phyloP scores from a whole-genome alignment of 257 asterid species.

The Ilex aquifolium region DNA sequence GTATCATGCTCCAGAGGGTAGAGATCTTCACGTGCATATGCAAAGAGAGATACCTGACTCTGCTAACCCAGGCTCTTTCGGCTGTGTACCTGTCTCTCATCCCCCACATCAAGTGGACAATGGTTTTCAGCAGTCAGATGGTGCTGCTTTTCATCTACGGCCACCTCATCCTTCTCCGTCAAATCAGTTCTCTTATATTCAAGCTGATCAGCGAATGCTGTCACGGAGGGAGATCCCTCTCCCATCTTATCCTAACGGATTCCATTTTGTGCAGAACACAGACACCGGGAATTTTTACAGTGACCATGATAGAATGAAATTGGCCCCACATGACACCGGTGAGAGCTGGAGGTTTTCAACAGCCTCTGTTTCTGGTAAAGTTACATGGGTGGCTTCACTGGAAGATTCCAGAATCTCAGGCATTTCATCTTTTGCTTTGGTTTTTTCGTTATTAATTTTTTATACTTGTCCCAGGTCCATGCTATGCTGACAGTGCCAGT shows the following conservation, averaged over 20 bases:
- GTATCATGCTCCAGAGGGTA: slow-evolving; percentile 39
- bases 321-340: slow-evolving; percentile 39
- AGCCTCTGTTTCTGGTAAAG: slow-evolving; percentile 23
- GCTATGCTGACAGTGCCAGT: slow-evolving; percentile 56
- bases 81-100: slow-evolving; percentile 34
- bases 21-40: slow-evolving; percentile 38
- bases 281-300: slow-evolving; percentile 53
- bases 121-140: not conserved
- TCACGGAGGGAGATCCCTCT: slow-evolving; percentile 50
- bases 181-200: slow-evolving; percentile 79
- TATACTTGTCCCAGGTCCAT: slow-evolving; percentile 44
- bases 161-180: slow-evolving; percentile 95
- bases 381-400: not conserved
- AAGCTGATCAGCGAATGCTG: slow-evolving; percentile 44
- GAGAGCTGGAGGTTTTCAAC: slow-evolving; percentile 64
- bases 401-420: not conserved
- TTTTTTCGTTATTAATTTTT: slow-evolving; percentile 1
- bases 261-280: slow-evolving; percentile 37
- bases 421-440: slow-evolving; percentile 1
- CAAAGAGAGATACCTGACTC: slow-evolving; percentile 40
- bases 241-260: slow-evolving; percentile 51
- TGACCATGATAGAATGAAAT: slow-evolving; percentile 50
- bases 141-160: slow-evolving; percentile 22
- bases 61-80: slow-evolving; percentile 31
- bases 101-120: not conserved